These are phyloP conservation scores for Plenodomus tracheiphilus DNA, from an alignment of 2,329 filamentous ascomycete species.

Conservation along the genomic window DNA sequence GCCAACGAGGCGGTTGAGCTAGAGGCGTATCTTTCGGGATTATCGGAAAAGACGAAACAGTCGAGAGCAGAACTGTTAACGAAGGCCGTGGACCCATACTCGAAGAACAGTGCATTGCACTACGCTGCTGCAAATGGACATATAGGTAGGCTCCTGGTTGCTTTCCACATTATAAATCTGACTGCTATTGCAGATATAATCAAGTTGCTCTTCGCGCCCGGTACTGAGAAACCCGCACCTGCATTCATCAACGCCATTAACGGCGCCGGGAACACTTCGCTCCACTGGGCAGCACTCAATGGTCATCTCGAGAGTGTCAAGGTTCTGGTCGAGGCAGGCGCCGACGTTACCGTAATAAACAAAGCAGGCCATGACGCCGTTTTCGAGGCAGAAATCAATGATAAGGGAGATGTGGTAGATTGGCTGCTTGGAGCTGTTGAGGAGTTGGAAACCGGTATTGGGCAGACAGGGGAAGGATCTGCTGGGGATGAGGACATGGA, in stretches of 20 bases:
- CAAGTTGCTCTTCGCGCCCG: constrained; percentile 45
- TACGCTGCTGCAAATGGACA: constrained; percentile 94
- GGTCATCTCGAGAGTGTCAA: constrained; percentile 83
- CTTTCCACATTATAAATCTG: constrained; percentile 14
- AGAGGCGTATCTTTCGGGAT: constrained; percentile 58
- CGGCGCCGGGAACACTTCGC: constrained; percentile 80
- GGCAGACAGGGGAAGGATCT: constrained; percentile 38
- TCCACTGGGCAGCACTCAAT: constrained; percentile 93
- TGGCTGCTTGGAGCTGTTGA: constrained; percentile 53
- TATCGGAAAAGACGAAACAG: constrained; percentile 65
- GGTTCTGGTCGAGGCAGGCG: constrained; percentile 73
- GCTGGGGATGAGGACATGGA: constrained; percentile 23
- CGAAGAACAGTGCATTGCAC: constrained; percentile 79
- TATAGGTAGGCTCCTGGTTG: constrained; percentile 58
- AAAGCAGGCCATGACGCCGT: constrained; percentile 73
- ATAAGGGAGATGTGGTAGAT: constrained; percentile 54
- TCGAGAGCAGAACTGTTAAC: constrained; percentile 65
- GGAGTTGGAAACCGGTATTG: constrained; percentile 44
- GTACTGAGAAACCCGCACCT: constrained; percentile 24
- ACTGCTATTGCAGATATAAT: constrained; percentile 35
- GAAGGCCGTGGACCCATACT: constrained; percentile 72
- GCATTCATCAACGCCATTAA: constrained; percentile 71
- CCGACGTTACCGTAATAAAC: constrained; percentile 78
- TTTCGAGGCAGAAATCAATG: constrained; percentile 55
- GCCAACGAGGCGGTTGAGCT: constrained; percentile 75